Conservation (phyloP, 495 filamentous ascomycete genomes). For the Trichoderma orchidacearum region DNA sequence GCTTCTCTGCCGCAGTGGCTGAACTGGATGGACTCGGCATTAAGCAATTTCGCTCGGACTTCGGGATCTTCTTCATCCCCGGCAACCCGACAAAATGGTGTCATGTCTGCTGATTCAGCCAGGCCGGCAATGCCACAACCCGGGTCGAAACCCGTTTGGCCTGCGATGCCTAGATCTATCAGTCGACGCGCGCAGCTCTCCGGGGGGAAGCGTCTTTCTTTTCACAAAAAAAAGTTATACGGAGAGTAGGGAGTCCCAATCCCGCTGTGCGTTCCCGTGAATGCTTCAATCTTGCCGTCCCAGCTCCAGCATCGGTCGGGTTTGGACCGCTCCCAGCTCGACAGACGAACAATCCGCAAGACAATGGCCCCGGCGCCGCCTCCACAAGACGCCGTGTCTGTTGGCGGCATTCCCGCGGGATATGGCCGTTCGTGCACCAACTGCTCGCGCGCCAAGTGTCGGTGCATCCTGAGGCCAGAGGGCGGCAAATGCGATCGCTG, state of each 20-base stretch:
- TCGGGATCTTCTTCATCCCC: neutral
- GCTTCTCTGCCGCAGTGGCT: neutral
- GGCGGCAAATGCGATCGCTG: constrained; percentile 39
- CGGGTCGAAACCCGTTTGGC: neutral
- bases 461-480: constrained; percentile 28
- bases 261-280: neutral
- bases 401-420: constrained; percentile 14
- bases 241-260: neutral
- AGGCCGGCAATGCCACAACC: neutral
- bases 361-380: neutral
- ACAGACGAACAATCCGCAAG: neutral
- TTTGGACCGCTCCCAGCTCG: neutral
- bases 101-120: neutral
- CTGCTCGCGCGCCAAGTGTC: constrained; percentile 42
- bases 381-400: neutral
- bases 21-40: neutral
- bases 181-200: neutral
- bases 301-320: neutral
- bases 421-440: constrained; percentile 42
- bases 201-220: too few species aligned
- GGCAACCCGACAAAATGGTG: neutral
- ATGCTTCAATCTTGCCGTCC: neutral
- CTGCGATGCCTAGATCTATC: neutral
- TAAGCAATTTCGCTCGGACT: neutral
- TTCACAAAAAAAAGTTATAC: too few species aligned